Conservation (phyloP, 306 rosid genomes). For the Medicago lupulina region DNA sequence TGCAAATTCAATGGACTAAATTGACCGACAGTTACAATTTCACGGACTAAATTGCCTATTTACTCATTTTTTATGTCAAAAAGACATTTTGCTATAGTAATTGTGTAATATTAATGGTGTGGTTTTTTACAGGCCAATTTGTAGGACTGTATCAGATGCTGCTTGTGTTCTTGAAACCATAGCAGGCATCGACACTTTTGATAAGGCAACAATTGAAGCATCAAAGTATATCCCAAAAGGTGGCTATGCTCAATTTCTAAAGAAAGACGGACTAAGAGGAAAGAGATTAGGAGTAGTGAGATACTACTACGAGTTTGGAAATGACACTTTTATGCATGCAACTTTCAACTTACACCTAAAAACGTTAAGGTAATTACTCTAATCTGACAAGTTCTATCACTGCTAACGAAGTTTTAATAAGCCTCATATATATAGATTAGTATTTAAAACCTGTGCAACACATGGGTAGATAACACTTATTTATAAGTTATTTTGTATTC, state of each 20-base stretch:
- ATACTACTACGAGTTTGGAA: constrained; percentile 23
- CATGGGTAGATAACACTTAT: too few species aligned
- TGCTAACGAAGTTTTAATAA: not conserved
- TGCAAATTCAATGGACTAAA: too few species aligned
- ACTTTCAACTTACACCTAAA: constrained; percentile 48
- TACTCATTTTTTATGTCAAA: not conserved
- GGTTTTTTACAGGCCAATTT: constrained; percentile 56
- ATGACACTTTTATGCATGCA: constrained; percentile 26
- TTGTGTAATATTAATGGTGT: constrained; percentile 21
- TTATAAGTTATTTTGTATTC: too few species aligned
- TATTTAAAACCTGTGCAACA: too few species aligned
- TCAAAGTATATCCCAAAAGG: constrained; percentile 60
- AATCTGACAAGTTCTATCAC: not conserved
- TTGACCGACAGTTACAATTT: too few species aligned
- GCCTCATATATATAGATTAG: not conserved
- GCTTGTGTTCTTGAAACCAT: constrained; percentile 66
- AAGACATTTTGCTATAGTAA: not conserved
- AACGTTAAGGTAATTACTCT: constrained; percentile 59
- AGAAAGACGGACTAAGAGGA: constrained; percentile 56
- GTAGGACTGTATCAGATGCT: constrained; percentile 76
- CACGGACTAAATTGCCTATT: not conserved
- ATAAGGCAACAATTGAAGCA: constrained; percentile 52
- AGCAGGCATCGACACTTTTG: constrained; percentile 54
- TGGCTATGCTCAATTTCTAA: constrained; percentile 66
- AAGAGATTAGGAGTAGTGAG: constrained; percentile 72